Percentiles rank a stretch among this genome's conserved stretches.
Evolutionary conservation across 768 basidiomycete species (phyloP).

Genomic region (Lactarius trivialis): DNA sequence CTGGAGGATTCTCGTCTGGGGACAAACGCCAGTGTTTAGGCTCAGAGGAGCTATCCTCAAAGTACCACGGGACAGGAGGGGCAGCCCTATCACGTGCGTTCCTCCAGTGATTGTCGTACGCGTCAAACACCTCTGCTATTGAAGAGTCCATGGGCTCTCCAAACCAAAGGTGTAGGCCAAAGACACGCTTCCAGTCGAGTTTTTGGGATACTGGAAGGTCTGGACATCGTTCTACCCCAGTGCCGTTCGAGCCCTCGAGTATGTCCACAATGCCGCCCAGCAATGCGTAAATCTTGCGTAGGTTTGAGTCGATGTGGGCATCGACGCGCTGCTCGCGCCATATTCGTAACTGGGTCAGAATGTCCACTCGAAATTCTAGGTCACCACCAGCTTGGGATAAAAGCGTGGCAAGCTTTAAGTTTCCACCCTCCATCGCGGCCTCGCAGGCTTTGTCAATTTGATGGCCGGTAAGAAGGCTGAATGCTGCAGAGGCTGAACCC

Average conservation of each 20-base stretch:
- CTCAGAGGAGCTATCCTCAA: conserved; percentile 29
- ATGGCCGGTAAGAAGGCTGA: conserved; percentile 78
- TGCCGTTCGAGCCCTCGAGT: conserved; percentile 47
- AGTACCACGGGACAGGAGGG: conserved; percentile 54
- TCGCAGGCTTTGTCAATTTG: conserved; percentile 81
- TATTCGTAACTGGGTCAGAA: conserved; percentile 66
- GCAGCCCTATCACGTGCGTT: conserved; percentile 39
- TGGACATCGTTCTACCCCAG: conserved; percentile 44
- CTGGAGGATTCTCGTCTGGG: conserved; percentile 41
- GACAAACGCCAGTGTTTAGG: conserved; percentile 39
- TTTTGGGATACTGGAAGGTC: conserved; percentile 61
- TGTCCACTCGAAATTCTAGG: conserved; percentile 61
- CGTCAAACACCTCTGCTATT: conserved; percentile 58
- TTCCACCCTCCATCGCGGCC: conserved; percentile 64
- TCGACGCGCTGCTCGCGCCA: conserved; percentile 80
- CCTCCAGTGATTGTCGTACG: conserved; percentile 46
- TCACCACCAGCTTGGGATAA: conserved; percentile 84
- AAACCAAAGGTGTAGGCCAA: conserved; percentile 91
- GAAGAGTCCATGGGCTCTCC: conserved; percentile 63
- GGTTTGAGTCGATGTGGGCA: conserved; percentile 54
- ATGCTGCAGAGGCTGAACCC: conserved; percentile 48
- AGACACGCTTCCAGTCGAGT: conserved; percentile 90
- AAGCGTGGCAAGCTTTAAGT: conserved; percentile 81
- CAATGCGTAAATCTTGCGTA: conserved; percentile 77
- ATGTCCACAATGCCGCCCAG: conserved; percentile 69